phyloP scores from a whole-genome alignment of 148 eudicot genomes.

The Amaranthus hypochondriacus region DNA sequence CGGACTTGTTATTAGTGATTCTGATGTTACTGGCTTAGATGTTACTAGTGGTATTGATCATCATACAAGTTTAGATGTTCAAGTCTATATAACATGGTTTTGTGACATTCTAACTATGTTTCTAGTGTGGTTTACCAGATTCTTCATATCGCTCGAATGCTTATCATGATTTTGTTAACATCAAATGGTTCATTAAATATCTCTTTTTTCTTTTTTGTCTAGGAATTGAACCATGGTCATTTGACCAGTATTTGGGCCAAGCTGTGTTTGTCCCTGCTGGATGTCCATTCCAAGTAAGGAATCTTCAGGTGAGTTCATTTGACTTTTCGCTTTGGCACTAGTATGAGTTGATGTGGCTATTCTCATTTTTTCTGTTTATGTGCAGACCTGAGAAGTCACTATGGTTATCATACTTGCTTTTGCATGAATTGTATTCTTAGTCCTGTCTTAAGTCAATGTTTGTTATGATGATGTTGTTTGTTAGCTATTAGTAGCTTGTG shows the following conservation, averaged over 20 bases:
- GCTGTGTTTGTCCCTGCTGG: slow-evolving; percentile 97
- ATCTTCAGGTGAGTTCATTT: slow-evolving; percentile 67
- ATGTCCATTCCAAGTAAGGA: slow-evolving; percentile 87
- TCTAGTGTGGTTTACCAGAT: too few species aligned
- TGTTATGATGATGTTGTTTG: neutral
- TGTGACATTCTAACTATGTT: too few species aligned
- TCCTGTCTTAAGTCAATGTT: neutral
- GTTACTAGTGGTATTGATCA: neutral
- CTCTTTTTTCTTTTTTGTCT: slow-evolving; percentile 18
- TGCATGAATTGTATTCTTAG: neutral
- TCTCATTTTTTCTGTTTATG: neutral
- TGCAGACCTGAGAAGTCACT: neutral
- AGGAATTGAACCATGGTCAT: slow-evolving; percentile 95
- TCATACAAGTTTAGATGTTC: neutral
- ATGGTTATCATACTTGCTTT: neutral
- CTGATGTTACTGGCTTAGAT: too few species aligned
- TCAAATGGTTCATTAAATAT: neutral
- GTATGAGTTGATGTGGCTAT: neutral
- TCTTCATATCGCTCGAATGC: too few species aligned
- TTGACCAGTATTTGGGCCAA: slow-evolving; percentile 81
- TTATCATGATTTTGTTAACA: too few species aligned
- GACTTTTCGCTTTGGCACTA: neutral
- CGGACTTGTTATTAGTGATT: neutral
- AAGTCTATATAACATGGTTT: too few species aligned
- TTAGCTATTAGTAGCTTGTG: neutral